Conservation (phyloP, 495 filamentous ascomycete genomes). For the Podospora tetraspora region DNA sequence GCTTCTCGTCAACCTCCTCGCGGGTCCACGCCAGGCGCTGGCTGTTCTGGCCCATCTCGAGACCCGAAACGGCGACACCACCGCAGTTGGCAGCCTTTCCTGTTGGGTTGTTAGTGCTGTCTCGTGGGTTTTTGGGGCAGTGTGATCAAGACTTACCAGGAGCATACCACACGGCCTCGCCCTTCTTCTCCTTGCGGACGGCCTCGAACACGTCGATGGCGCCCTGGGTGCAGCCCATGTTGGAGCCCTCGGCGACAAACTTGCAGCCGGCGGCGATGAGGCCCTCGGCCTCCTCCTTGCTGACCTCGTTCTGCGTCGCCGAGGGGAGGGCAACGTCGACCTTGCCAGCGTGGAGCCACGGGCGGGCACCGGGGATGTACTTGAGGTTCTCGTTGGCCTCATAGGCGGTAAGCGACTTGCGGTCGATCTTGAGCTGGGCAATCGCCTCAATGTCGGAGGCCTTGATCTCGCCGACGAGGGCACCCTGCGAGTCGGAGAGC, state of each 20-base stretch:
- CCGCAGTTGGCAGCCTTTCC: slow-evolving; percentile 91
- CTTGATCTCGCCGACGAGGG: slow-evolving; percentile 71
- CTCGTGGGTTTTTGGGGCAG: background rate
- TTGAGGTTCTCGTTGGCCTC: slow-evolving; percentile 60
- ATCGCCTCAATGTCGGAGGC: slow-evolving; percentile 72
- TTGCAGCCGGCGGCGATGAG: slow-evolving; percentile 70
- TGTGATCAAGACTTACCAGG: slow-evolving; percentile 50
- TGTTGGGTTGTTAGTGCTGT: slow-evolving; percentile 5
- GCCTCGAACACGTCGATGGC: slow-evolving; percentile 94
- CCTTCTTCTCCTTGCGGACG: slow-evolving; percentile 61
- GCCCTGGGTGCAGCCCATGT: slow-evolving; percentile 97
- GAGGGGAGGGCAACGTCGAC: slow-evolving; percentile 89
- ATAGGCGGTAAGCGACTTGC: slow-evolving; percentile 68
- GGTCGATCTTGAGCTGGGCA: slow-evolving; percentile 77
- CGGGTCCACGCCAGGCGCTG: slow-evolving; percentile 74
- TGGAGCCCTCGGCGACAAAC: slow-evolving; percentile 94
- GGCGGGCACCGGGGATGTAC: slow-evolving; percentile 83
- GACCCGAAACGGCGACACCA: slow-evolving; percentile 93
- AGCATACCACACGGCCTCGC: slow-evolving; percentile 83
- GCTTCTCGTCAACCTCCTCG: slow-evolving; percentile 86
- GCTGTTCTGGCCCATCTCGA: slow-evolving; percentile 99
- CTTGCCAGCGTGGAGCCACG: slow-evolving; percentile 82
- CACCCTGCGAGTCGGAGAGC: slow-evolving; percentile 87
- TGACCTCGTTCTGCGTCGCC: slow-evolving; percentile 97
- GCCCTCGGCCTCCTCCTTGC: slow-evolving; percentile 76